A percentile compares a stretch with the other conserved stretches of the same genome.
phyloP scores from a whole-genome alignment of 2,329 filamentous ascomycete species.

The Aspergillus transmontanensis region DNA sequence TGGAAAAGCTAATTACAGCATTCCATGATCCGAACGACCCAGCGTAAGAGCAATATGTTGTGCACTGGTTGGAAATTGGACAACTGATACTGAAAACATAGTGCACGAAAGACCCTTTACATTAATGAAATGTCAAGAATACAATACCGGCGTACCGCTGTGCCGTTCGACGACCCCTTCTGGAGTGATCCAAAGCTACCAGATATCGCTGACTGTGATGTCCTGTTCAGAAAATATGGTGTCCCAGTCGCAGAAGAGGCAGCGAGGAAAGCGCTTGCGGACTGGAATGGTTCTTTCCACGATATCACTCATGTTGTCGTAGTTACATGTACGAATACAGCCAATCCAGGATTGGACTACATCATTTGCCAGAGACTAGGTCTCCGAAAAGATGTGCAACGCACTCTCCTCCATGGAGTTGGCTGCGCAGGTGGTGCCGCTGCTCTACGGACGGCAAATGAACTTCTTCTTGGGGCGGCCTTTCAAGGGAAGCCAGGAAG shows the following conservation, averaged over 20 bases:
- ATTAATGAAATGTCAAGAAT: background rate
- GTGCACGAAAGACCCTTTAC: background rate
- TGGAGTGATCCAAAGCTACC: background rate
- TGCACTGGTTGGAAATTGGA: background rate
- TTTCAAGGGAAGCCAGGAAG: background rate
- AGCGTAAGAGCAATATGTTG: background rate
- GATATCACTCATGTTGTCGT: constrained; percentile 3
- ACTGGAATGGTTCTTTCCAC: background rate
- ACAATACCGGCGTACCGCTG: background rate
- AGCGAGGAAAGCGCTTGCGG: background rate
- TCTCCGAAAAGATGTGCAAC: background rate
- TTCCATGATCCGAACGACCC: background rate
- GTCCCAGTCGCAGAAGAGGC: background rate
- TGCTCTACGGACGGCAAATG: background rate
- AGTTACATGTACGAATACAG: constrained; percentile 8
- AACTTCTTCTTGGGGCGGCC: background rate
- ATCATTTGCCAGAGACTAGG: background rate
- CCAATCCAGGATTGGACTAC: constrained; percentile 1
- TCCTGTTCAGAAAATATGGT: constrained; percentile 1
- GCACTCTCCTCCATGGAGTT: constrained; percentile 1
- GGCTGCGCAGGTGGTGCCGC: constrained; percentile 8
- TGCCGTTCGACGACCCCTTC: background rate
- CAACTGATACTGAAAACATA: background rate
- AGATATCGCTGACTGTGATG: background rate
- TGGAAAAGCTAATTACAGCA: background rate